Evolutionary conservation across 2,329 filamentous ascomycete species (phyloP), one percentile per base, ranked within the genome.

Genomic region (Teratosphaeria destructans): DNA sequence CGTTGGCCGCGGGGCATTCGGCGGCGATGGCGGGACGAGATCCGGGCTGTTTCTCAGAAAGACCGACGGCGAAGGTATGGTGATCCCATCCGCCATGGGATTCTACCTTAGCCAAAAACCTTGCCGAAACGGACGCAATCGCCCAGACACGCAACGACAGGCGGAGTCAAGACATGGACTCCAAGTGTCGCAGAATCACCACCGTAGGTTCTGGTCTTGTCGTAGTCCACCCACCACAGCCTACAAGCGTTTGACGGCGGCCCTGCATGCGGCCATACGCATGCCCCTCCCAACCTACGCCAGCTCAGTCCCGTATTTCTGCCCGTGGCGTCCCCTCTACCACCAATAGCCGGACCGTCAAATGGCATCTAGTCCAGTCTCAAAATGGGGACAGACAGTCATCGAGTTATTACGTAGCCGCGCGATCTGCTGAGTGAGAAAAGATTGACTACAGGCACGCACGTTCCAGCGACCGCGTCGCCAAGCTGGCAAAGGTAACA

Each of bases 51-150:
- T 73, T 68, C 72, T 71, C 61, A 79, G 77, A 69, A 80, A 82
- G 71, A 79, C 78, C 62, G 81, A 80, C 58, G 82, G 81, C 57
- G 82, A 82, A 62, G 83, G 82, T 64, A 85, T 83, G 69, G 78
- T 80, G 73, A 84, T 81, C 64, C 78, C 78, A 75, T 85, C 83
- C 62, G 76, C 76, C 76, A 78, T 78, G 62, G 23, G 60, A 58
- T 19, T 47, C 34, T 55, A 23, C 23, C 23, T 23, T 23, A 56
- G 55, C 52, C 57, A 58, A 26, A 58, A 37, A 58, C 32, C 11
- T n/a, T 53, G 47, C 47, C 35, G 56, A 39, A 37, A 56, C 32
- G 53, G 39, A 54, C 56, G 47, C 59, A 32, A 43, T 43, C 56
- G 52, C 59, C 37, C 37, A 49, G 57, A 52, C 49, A n/a, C 19